Percentiles rank a stretch among this genome's conserved stretches.
These are phyloP conservation scores for Cynara cardunculus DNA, from an alignment of 129 eudicot genomes.

Conservation along the genomic window DNA sequence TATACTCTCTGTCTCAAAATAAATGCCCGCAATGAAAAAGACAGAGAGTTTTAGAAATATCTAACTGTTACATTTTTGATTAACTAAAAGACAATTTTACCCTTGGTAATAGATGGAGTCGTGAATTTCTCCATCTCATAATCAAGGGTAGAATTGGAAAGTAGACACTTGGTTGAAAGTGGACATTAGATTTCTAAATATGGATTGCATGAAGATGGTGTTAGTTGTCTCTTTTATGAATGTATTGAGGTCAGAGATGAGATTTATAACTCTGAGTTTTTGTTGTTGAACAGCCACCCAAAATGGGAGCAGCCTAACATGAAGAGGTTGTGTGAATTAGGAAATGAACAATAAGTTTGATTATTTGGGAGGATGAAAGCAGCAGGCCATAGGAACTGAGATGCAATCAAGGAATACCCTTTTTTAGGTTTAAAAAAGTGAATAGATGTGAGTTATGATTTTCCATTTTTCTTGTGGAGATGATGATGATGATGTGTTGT, in stretches of 20 bases:
- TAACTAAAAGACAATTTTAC: background rate
- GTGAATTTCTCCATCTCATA: background rate
- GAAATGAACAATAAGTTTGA: background rate
- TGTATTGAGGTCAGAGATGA: background rate
- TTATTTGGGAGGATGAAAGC: background rate
- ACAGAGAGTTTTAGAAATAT: background rate
- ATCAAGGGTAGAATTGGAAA: background rate
- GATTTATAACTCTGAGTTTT: background rate
- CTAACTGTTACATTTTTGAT: background rate
- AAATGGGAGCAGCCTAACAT: constrained; percentile 37
- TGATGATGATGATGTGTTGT: constrained; percentile 4
- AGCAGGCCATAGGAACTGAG: background rate
- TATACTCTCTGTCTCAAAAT: background rate
- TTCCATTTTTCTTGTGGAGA: background rate
- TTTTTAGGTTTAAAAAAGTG: constrained; percentile 10
- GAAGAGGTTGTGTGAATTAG: constrained; percentile 22
- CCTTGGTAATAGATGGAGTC: background rate
- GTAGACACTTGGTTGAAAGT: background rate
- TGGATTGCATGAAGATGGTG: background rate
- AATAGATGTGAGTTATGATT: constrained; percentile 5
- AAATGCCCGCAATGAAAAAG: background rate
- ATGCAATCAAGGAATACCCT: background rate
- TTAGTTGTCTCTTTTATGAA: background rate
- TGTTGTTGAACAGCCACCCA: constrained; percentile 45
- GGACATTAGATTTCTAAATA: background rate